Conservation (phyloP, 441 rosid species). For the Erysimum cheiri region DNA sequence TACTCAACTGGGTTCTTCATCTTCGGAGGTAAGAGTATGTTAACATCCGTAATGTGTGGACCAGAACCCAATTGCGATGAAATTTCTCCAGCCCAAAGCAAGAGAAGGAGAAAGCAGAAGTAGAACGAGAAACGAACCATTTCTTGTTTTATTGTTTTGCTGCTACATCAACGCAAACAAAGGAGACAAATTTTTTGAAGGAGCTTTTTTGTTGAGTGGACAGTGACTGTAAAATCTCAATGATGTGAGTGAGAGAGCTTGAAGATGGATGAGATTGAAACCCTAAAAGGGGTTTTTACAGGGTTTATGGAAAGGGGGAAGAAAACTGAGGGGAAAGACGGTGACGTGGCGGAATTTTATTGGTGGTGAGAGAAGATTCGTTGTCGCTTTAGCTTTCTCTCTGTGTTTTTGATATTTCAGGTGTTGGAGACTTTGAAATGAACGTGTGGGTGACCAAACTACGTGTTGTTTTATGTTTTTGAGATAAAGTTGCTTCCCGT, state of each 20-base stretch:
- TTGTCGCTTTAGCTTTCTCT: background rate
- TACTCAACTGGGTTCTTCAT: conserved; percentile 91
- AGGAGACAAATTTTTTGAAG: background rate
- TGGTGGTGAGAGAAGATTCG: background rate
- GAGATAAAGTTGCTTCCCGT: no score
- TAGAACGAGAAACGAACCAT: conserved; percentile 49
- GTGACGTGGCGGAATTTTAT: background rate
- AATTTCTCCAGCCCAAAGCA: conserved; percentile 41
- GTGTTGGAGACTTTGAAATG: no score
- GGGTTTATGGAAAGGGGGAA: conserved; percentile 39
- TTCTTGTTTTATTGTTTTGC: conserved; percentile 14
- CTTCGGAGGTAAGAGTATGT: conserved; percentile 88
- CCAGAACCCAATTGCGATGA: conserved; percentile 61
- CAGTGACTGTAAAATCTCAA: background rate
- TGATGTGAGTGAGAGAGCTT: conserved; percentile 12
- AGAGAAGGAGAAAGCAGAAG: conserved; percentile 43
- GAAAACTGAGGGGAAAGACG: background rate
- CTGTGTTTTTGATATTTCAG: no score
- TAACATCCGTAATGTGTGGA: conserved; percentile 94
- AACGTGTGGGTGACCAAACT: no score
- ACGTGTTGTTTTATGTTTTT: no score
- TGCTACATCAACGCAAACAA: conserved; percentile 31
- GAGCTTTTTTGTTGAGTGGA: background rate
- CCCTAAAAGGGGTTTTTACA: conserved; percentile 49
- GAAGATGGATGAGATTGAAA: conserved; percentile 29